These are phyloP conservation scores for Cryptococcus wingfieldii DNA, from an alignment of 1,284 basidiomycete species.

Conservation along the genomic window DNA sequence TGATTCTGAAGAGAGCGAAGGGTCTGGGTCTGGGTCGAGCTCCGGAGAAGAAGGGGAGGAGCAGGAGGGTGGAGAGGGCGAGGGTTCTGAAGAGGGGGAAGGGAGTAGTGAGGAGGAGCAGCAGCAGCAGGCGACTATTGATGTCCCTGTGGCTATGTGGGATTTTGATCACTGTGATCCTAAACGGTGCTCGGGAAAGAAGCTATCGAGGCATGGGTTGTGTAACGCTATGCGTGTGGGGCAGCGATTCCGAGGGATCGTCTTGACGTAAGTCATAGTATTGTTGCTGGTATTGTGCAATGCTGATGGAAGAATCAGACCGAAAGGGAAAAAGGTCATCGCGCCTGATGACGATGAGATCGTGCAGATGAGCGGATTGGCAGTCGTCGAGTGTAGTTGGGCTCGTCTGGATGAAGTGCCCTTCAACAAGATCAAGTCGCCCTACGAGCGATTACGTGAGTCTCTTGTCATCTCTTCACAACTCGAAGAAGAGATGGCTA, in stretches of 20 bases:
- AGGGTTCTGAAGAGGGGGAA: constrained; percentile 40
- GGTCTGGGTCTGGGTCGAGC: constrained; percentile 7
- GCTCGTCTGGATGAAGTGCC: constrained; percentile 90
- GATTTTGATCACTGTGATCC: constrained; percentile 98
- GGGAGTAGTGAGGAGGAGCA: constrained; percentile 32
- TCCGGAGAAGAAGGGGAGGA: not conserved
- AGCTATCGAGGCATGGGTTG: constrained; percentile 77
- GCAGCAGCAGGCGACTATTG: constrained; percentile 49
- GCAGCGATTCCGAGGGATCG: constrained; percentile 81
- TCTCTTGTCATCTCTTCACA: not conserved
- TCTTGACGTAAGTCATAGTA: constrained; percentile 69
- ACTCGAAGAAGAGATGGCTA: not conserved
- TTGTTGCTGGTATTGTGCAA: not conserved
- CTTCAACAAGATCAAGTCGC: constrained; percentile 86
- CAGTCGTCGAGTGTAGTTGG: constrained; percentile 98
- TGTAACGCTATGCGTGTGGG: constrained; percentile 82
- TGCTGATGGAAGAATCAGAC: constrained; percentile 54
- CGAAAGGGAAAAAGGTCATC: constrained; percentile 75
- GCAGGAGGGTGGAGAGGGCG: not conserved
- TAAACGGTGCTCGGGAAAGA: constrained; percentile 89
- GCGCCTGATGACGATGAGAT: constrained; percentile 82
- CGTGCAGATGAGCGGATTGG: constrained; percentile 69
- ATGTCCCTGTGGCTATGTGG: constrained; percentile 83
- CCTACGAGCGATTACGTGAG: constrained; percentile 83
- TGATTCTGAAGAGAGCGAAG: constrained; percentile 1